phyloP scores from a whole-genome alignment of 345 rosid genomes.

The Eucalyptus victrix region DNA sequence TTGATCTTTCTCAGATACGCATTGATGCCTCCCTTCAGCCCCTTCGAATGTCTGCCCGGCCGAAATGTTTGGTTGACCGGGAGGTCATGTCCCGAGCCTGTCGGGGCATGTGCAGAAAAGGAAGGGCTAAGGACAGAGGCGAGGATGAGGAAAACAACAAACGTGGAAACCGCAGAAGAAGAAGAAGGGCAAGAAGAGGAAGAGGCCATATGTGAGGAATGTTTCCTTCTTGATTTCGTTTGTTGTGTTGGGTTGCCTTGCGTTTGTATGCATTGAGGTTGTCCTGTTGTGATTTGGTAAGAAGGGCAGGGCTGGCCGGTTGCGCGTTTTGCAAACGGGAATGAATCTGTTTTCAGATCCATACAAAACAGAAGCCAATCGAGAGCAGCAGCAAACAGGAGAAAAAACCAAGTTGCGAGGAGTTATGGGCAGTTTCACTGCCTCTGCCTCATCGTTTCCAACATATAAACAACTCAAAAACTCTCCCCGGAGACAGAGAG shows the following conservation, averaged over 20 bases:
- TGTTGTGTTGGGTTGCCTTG: constrained; percentile 1
- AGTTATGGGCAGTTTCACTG: not conserved
- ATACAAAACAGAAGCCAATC: constrained; percentile 26
- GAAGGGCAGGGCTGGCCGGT: not conserved
- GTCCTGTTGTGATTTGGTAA: constrained; percentile 30
- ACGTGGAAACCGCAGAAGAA: constrained; percentile 16
- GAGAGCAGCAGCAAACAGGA: not conserved
- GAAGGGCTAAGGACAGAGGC: not conserved
- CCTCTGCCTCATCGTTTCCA: constrained; percentile 15
- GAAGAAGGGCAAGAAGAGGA: not conserved
- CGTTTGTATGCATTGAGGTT: constrained; percentile 36
- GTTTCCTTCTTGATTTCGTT: constrained; percentile 12
- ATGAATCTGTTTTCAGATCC: constrained; percentile 21
- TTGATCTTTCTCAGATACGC: constrained; percentile 60
- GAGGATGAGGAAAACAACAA: constrained; percentile 34
- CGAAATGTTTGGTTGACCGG: constrained; percentile 38
- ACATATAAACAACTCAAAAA: constrained; percentile 4
- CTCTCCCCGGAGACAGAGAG: not conserved
- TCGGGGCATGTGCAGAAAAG: constrained; percentile 2
- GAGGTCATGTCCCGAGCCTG: constrained; percentile 22
- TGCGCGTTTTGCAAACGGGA: constrained; percentile 15
- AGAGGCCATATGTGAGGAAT: constrained; percentile 45
- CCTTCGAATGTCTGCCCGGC: constrained; percentile 28
- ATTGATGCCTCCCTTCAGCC: constrained; percentile 33
- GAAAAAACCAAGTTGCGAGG: not conserved